Evolutionary conservation across 192 early-diverging fungal species (phyloP), one percentile per base, ranked within the genome.

Genomic region (Dissophora ornata): DNA sequence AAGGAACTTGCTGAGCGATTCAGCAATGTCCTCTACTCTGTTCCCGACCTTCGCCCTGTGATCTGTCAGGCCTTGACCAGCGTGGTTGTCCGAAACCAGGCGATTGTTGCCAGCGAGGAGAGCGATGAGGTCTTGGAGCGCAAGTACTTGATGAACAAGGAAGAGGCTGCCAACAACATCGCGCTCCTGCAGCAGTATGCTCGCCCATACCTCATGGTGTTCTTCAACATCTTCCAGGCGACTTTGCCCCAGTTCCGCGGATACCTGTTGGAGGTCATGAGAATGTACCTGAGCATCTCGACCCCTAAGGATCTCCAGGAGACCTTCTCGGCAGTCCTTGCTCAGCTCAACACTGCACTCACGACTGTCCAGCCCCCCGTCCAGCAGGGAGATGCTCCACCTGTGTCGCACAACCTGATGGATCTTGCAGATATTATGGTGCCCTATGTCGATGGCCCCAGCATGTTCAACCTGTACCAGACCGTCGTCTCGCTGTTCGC

Each of bases 401-500:
- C 91, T n/a, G 86, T 86, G 38, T 88, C 91, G 7, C 88, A 96
- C 59, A 92, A 93, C n/a, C 93, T 97, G 83, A 79, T 96, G 66
- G 96, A 98, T 71, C 84, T 98, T 68, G 84, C 89, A 7, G 85
- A 86, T 55, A 81, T 83, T 22, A 92, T 94, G 92, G 81, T 86
- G 18, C 86, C 88, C 7, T 89, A 92, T 38, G 86, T 98, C 41
- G 86, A 94, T 59, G 62, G 85, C 11, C 84, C 90, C 32, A 90
- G 88, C 57, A 78, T 89, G 26, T 80, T 83, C 16, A 81, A 83
- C 41, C 75, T 89, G 4, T 89, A 91, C 74, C 83, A 84, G 57
- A 73, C 85, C 48, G 65, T 87, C 42, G 81, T 75, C 8, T 83
- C 82, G 0, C 67, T 88, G 13, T 80, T 92, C 30, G 83, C 81